Conservation (phyloP, 192 early-diverging fungal genomes). For the Spinellus fusiger region DNA sequence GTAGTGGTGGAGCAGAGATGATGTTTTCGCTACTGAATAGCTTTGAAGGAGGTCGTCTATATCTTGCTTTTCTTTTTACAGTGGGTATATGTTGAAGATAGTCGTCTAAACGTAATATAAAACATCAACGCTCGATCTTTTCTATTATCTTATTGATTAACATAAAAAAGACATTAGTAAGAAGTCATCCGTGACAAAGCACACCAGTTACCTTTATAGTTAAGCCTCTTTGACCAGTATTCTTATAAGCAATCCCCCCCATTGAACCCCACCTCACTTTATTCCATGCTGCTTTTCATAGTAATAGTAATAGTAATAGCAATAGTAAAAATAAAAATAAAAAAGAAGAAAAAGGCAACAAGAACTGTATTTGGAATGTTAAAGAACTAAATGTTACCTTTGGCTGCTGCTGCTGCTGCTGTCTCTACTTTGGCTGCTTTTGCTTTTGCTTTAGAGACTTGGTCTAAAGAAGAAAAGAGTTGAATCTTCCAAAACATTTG, state of each 20-base stretch:
- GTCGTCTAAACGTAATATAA: neutral
- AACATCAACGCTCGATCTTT: neutral
- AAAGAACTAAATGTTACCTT: constrained; percentile 19
- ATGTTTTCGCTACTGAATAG: neutral
- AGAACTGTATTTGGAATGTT: neutral
- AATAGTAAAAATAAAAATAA: constrained; percentile 1
- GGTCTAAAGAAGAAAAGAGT: no score
- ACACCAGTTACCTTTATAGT: no score
- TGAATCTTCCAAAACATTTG: no score
- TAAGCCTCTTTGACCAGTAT: no score
- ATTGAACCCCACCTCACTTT: neutral
- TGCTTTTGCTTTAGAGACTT: constrained; percentile 12
- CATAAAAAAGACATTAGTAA: neutral
- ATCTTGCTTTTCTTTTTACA: neutral
- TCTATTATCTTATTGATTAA: neutral
- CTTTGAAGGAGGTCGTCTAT: constrained; percentile 7
- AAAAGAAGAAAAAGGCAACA: neutral
- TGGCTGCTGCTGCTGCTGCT: constrained; percentile 9
- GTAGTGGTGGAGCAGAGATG: neutral
- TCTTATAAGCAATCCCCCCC: neutral
- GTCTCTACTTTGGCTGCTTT: constrained; percentile 16
- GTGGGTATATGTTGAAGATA: neutral
- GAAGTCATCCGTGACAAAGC: no score
- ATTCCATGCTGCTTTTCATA: no score
- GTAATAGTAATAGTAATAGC: no score